These are phyloP conservation scores for Suillus spraguei DNA, from an alignment of 768 basidiomycete species.

Conservation along the genomic window DNA sequence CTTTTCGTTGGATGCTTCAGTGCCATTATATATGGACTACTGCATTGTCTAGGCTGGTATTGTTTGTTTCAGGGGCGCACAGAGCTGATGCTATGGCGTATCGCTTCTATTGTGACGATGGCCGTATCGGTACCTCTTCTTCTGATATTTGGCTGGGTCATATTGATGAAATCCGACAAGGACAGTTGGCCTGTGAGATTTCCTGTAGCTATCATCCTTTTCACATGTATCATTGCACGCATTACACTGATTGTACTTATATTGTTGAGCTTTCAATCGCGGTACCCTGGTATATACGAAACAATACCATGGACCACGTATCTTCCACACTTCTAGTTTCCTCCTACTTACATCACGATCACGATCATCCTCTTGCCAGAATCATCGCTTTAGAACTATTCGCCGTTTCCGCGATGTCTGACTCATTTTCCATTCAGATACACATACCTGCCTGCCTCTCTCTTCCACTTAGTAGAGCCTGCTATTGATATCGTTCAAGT, in stretches of 20 bases:
- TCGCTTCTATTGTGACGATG: not conserved
- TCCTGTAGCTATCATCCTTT: not conserved
- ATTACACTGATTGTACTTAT: slow-evolving; percentile 13
- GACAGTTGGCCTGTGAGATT: not conserved
- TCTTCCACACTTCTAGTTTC: slow-evolving; percentile 12
- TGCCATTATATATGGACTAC: not conserved
- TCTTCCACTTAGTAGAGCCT: no score
- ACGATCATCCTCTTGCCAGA: not conserved
- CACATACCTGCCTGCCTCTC: no score
- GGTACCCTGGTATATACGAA: slow-evolving; percentile 17
- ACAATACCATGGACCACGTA: slow-evolving; percentile 21
- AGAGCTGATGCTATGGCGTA: not conserved
- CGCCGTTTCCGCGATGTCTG: no score
- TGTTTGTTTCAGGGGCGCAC: not conserved
- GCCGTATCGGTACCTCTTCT: not conserved
- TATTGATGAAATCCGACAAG: no score
- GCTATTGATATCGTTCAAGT: not conserved
- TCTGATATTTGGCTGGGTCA: not conserved
- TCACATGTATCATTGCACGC: slow-evolving; percentile 18
- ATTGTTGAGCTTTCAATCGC: slow-evolving; percentile 13
- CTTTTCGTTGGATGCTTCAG: not conserved
- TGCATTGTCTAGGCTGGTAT: not conserved
- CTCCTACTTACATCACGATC: not conserved
- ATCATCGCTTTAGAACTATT: no score
- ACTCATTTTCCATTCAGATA: no score